A percentile compares a stretch with the other conserved stretches of the same genome.
Conservation (phyloP, 805 yeast genomes). For the Ogataea haglerorum region DNA sequence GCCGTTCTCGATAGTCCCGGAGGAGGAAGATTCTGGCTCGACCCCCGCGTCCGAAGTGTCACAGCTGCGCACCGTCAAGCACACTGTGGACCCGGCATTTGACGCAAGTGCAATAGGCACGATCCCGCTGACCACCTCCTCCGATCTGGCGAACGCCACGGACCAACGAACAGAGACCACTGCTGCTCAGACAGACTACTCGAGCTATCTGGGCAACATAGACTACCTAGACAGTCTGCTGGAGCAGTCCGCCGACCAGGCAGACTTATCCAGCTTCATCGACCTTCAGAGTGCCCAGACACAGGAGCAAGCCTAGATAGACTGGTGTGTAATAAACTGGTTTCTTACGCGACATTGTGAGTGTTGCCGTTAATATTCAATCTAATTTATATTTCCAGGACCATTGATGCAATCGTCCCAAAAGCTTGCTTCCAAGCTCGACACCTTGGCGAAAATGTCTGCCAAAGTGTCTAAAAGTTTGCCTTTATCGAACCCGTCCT, state of each 20-base stretch:
- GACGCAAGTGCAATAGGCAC: constrained; percentile 7
- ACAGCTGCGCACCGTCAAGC: not conserved
- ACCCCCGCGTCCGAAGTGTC: constrained; percentile 7
- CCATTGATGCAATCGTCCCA: constrained; percentile 49
- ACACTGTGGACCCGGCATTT: not conserved
- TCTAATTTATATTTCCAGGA: constrained; percentile 3
- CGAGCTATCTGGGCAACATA: constrained; percentile 9
- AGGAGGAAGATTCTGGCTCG: constrained; percentile 7
- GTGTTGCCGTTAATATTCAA: not conserved
- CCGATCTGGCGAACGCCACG: not conserved
- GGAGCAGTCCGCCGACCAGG: constrained; percentile 4
- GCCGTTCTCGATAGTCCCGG: constrained; percentile 2
- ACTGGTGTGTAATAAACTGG: not conserved
- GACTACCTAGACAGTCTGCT: constrained; percentile 11
- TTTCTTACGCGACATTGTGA: not conserved
- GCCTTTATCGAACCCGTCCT: constrained; percentile 39
- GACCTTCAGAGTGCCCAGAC: constrained; percentile 1
- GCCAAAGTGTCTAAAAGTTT: constrained; percentile 44
- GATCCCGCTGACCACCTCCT: constrained; percentile 4
- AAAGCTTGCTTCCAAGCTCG: constrained; percentile 58
- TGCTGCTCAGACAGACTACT: not conserved
- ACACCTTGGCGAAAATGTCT: constrained; percentile 57
- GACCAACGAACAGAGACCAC: not conserved
- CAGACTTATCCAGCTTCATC: not conserved
- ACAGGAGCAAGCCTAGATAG: not conserved